Conservation (phyloP, 257 asterid species). For the Solanum arcanum region DNA sequence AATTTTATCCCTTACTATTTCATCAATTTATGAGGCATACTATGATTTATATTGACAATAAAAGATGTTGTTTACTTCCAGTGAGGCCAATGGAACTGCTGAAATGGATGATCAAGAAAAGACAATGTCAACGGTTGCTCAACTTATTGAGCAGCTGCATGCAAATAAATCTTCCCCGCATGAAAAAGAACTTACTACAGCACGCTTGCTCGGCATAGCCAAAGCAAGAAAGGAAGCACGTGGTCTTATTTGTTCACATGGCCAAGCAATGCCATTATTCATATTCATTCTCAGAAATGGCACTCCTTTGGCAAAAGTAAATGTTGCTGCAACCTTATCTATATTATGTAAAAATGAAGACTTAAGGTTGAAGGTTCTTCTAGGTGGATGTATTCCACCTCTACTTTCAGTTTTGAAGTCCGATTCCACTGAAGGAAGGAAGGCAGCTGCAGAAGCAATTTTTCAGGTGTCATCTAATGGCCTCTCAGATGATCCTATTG, state of each 20-base stretch:
- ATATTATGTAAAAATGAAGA: conserved; percentile 71
- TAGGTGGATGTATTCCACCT: conserved; percentile 90
- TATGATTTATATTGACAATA: background rate
- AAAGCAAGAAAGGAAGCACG: conserved; percentile 80
- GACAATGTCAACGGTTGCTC: conserved; percentile 55
- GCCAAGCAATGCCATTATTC: conserved; percentile 82
- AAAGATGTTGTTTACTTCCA: conserved; percentile 14
- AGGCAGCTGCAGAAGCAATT: conserved; percentile 84
- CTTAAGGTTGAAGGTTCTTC: conserved; percentile 68
- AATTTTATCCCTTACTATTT: background rate
- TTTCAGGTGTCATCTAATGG: conserved; percentile 60
- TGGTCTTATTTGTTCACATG: conserved; percentile 68
- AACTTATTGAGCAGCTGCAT: conserved; percentile 71
- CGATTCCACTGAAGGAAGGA: conserved; percentile 53
- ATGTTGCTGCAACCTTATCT: conserved; percentile 59
- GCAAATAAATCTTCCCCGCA: conserved; percentile 48
- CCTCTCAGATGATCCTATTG: conserved; percentile 67
- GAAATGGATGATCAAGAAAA: conserved; percentile 64
- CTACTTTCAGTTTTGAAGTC: conserved; percentile 69
- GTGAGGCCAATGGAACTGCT: conserved; percentile 55
- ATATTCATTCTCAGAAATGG: conserved; percentile 73
- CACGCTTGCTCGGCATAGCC: conserved; percentile 74
- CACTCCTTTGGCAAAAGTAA: conserved; percentile 50
- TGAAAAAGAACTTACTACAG: conserved; percentile 81
- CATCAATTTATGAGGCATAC: background rate